phyloP scores from a whole-genome alignment of 2,329 filamentous ascomycete species.

The Sclerotinia borealis region DNA sequence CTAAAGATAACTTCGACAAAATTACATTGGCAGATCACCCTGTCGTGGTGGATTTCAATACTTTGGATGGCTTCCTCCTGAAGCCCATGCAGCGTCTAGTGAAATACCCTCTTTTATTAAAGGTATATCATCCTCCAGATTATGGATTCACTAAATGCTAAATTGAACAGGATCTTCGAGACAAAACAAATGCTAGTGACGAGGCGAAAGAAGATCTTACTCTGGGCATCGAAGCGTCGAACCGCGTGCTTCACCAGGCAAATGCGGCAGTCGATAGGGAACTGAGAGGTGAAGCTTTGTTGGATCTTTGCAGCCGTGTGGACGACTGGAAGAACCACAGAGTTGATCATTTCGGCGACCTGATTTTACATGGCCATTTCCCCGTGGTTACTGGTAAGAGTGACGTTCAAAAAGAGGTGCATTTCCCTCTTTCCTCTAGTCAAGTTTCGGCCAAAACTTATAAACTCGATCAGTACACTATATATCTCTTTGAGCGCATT shows the following conservation, averaged over 20 bases:
- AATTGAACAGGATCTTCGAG: slow-evolving; percentile 64
- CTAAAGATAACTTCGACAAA: slow-evolving; percentile 79
- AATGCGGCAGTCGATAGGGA: slow-evolving; percentile 90
- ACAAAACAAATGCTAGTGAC: slow-evolving; percentile 71
- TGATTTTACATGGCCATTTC: slow-evolving; percentile 84
- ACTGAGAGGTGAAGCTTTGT: slow-evolving; percentile 73
- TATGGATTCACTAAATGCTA: neutral
- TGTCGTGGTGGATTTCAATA: slow-evolving; percentile 82
- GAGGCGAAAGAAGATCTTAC: slow-evolving; percentile 65
- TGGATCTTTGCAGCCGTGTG: slow-evolving; percentile 74
- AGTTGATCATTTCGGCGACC: slow-evolving; percentile 83
- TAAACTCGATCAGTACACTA: slow-evolving; percentile 66
- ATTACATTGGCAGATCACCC: slow-evolving; percentile 68
- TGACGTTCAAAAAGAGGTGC: slow-evolving; percentile 76
- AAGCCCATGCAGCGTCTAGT: slow-evolving; percentile 95
- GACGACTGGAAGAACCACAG: slow-evolving; percentile 97
- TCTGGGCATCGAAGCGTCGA: slow-evolving; percentile 73
- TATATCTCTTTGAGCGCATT: slow-evolving; percentile 95
- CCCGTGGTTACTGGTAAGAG: slow-evolving; percentile 85
- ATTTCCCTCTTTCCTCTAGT: slow-evolving; percentile 8
- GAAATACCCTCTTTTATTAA: slow-evolving; percentile 87
- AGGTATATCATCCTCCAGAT: slow-evolving; percentile 44
- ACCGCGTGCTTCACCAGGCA: slow-evolving; percentile 73
- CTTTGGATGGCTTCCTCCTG: slow-evolving; percentile 83
- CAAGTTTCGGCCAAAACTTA: slow-evolving; percentile 23